Percentiles rank a stretch among this genome's conserved stretches.
Conservation (phyloP, 2,329 filamentous ascomycete species). For the Orbilia brochopaga region DNA sequence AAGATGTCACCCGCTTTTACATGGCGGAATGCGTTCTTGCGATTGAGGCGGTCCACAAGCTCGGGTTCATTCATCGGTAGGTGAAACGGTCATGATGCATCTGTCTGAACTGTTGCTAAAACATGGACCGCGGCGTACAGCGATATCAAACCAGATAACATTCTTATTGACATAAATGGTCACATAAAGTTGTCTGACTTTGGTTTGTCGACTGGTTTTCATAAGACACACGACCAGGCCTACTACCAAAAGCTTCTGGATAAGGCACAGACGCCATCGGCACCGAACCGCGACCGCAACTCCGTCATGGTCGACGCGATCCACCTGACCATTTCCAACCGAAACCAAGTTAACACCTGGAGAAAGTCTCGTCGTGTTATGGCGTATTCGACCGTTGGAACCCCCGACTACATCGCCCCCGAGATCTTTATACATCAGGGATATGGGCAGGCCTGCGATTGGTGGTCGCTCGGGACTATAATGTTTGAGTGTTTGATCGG, state of each 20-base stretch:
- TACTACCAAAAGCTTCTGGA: conserved; percentile 95
- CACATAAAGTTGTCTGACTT: conserved; percentile 99
- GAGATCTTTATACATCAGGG: conserved; percentile 97
- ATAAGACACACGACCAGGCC: conserved; percentile 95
- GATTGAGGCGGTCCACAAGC: conserved; percentile 97
- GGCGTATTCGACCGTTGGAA: conserved; percentile 97
- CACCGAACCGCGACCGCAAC: conserved; percentile 71
- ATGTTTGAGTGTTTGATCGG: conserved; percentile 99
- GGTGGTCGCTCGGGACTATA: conserved; percentile 98
- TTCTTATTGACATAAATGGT: conserved; percentile 89
- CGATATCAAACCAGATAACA: conserved; percentile 99
- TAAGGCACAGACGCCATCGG: conserved; percentile 64
- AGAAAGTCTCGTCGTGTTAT: conserved; percentile 91
- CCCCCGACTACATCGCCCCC: conserved; percentile 96
- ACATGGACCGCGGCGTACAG: conserved; percentile 61
- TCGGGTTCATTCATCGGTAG: conserved; percentile 97
- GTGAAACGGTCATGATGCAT: conserved; percentile 55
- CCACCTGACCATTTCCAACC: conserved; percentile 96
- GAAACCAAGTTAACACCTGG: conserved; percentile 98
- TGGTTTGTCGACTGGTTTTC: conserved; percentile 95
- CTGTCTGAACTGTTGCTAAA: neutral
- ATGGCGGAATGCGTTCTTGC: conserved; percentile 97
- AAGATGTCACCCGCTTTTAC: conserved; percentile 98
- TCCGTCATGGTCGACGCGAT: conserved; percentile 98
- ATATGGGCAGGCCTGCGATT: conserved; percentile 96